Conservation (phyloP, 1,284 basidiomycete species). For the Microstroma glucosiphilum region DNA sequence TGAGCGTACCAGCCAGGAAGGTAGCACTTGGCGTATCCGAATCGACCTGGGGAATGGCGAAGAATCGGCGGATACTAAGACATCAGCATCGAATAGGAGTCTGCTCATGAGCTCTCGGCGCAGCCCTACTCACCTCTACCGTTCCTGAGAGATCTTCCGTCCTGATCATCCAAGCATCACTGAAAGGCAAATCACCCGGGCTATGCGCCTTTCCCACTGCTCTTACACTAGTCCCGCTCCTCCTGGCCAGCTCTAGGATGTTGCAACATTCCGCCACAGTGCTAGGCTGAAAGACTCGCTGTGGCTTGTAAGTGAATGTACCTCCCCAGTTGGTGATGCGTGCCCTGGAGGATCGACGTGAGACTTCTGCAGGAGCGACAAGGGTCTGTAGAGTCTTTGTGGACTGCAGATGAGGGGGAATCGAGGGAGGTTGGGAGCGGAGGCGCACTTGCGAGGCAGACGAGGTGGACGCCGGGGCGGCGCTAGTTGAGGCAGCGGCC, state of each 20-base stretch:
- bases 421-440: not conserved
- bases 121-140: slow-evolving; percentile 15
- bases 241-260: slow-evolving; percentile 74
- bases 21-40: slow-evolving; percentile 22
- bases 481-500: no score
- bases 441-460: not conserved
- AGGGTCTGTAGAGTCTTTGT: slow-evolving; percentile 19
- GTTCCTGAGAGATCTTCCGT: slow-evolving; percentile 42
- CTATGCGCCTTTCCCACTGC: slow-evolving; percentile 86
- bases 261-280: slow-evolving; percentile 67
- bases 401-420: slow-evolving; percentile 5
- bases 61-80: not conserved
- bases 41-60: slow-evolving; percentile 14
- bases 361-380: slow-evolving; percentile 19
- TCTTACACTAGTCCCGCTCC: slow-evolving; percentile 67
- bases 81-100: slow-evolving; percentile 3
- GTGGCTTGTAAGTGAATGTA: slow-evolving; percentile 54
- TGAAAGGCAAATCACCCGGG: slow-evolving; percentile 69
- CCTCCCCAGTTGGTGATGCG: slow-evolving; percentile 57
- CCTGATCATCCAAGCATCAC: slow-evolving; percentile 44
- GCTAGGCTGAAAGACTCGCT: slow-evolving; percentile 68
- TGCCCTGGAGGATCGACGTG: slow-evolving; percentile 15
- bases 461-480: no score
- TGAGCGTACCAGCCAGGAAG: slow-evolving; percentile 46
- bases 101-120: slow-evolving; percentile 5